phyloP scores from a whole-genome alignment of 2,329 filamentous ascomycete species.

The Trichoderma lentiforme region DNA sequence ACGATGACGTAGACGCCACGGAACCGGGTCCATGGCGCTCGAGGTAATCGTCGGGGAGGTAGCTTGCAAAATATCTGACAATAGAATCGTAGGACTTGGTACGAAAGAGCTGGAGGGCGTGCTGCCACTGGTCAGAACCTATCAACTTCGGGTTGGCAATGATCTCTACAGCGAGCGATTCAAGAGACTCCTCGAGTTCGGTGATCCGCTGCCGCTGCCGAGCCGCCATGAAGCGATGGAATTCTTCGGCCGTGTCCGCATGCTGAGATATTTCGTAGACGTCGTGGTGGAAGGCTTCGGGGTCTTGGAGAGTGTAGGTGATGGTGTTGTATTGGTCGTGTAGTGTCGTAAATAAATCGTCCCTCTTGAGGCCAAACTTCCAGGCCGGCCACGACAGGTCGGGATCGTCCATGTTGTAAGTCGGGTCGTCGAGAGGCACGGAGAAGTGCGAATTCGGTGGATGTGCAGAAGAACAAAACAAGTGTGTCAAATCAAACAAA shows the following conservation, averaged over 20 bases:
- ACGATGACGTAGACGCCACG: constrained; percentile 37
- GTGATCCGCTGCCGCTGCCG: constrained; percentile 53
- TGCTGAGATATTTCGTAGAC: constrained; percentile 55
- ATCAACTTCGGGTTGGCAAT: constrained; percentile 58
- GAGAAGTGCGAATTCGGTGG: neutral
- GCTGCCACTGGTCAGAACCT: constrained; percentile 57
- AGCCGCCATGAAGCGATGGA: constrained; percentile 51
- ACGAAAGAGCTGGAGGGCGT: constrained; percentile 57
- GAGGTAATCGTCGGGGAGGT: constrained; percentile 50
- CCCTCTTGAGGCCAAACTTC: constrained; percentile 61
- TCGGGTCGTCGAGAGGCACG: neutral
- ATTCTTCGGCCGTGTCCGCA: constrained; percentile 50
- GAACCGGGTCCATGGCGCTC: constrained; percentile 38
- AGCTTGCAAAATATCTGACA: constrained; percentile 58
- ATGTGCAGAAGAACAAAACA: neutral
- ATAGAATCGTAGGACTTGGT: constrained; percentile 58
- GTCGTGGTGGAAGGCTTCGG: constrained; percentile 59
- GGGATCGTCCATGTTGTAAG: constrained; percentile 53
- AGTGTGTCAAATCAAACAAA: neutral
- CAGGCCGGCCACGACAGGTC: constrained; percentile 55
- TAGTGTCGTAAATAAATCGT: constrained; percentile 55
- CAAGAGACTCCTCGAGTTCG: constrained; percentile 54
- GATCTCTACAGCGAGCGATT: constrained; percentile 58
- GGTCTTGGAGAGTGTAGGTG: constrained; percentile 54
- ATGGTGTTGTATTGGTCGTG: constrained; percentile 61